Base-by-base conservation (phyloP, 164 flowering plant genomes). In the Berberis vulgaris region DNA sequence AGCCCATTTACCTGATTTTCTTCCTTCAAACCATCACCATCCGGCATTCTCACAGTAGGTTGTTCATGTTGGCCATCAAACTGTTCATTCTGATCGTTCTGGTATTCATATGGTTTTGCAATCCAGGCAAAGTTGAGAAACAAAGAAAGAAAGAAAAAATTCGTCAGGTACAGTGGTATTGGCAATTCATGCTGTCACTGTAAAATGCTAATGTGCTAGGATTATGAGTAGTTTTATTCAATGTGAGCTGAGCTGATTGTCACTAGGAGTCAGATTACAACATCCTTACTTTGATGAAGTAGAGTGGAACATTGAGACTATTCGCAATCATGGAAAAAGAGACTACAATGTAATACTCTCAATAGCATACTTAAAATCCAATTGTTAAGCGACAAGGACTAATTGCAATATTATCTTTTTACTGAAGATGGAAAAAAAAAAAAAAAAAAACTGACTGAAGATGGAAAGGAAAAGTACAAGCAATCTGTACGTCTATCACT, bases 51-150 rank as follows among this genome's bases (percentile, higher is more conserved):
- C 61, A 61, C 67, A 1, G n/a, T 49, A 52, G 49, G 65, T 60
- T 52, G 66, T 43, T 67, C 76, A 50, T 68, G 62, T 13, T 44
- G 62, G 54, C 2, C 65, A 8, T 59, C 61, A 11, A 58, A 61
- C 72, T 69, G 78, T 70, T 69, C 68, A 68, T 69, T 71, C 65
- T 69, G 65, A 38, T 41, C 57, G 6, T 67, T 60, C 78, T 78
- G 76, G 38, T 65, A 50, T 65, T 54, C 43, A 38, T 54, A 12
- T 41, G 44, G 68, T 54, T 67, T 61, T 11, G 10, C n/a, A 47
- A 59, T 46, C n/a, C 54, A 62, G 4, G 42, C 13, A 46, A 56
- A 49, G 43, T 9, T 11, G 50, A 67, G 26, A 26, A 26, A 26
- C 26, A 26, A 26, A 26, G 26, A 26, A 45, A 49, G 12, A 50